These are phyloP conservation scores for Asterochloris sp. DNA, from an alignment of 139 green algal species.

Conservation along the genomic window DNA sequence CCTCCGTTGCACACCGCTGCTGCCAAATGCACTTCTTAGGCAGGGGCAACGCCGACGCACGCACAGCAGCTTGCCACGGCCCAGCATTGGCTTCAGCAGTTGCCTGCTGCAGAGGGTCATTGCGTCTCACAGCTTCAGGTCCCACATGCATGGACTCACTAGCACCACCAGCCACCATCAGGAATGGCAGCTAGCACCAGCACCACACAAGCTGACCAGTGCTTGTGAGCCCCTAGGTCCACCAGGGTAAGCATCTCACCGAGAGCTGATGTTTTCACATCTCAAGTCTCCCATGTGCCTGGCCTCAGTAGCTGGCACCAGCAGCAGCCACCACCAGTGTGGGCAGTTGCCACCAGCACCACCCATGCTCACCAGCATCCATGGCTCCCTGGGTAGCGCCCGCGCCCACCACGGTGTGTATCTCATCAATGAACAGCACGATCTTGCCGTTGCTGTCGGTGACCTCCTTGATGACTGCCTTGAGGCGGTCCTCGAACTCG, in stretches of 20 bases:
- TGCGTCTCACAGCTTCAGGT: not conserved
- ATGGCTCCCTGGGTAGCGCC: slow-evolving; percentile 78
- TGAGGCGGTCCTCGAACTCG: slow-evolving; percentile 98
- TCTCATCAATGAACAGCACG: slow-evolving; percentile 98
- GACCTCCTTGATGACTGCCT: slow-evolving; percentile 92
- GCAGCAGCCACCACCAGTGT: not conserved
- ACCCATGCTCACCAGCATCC: slow-evolving; percentile 64
- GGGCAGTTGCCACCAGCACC: not conserved
- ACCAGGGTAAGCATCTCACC: not conserved
- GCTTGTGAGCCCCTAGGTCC: no score
- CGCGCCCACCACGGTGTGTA: slow-evolving; percentile 92
- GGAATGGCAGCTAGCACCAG: no score
- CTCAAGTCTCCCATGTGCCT: not conserved
- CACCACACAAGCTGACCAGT: no score
- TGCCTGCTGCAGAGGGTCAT: not conserved
- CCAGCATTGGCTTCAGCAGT: not conserved
- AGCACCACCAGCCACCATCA: no score
- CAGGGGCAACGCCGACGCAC: no score
- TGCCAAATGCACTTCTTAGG: not conserved
- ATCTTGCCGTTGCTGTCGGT: slow-evolving; percentile 82
- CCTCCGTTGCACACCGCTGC: no score
- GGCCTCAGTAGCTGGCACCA: no score
- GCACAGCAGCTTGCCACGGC: not conserved
- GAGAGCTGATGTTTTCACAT: not conserved
- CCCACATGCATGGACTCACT: no score